These are phyloP conservation scores for Saraca asoca DNA, from an alignment of 331 rosid genomes.

Conservation along the genomic window DNA sequence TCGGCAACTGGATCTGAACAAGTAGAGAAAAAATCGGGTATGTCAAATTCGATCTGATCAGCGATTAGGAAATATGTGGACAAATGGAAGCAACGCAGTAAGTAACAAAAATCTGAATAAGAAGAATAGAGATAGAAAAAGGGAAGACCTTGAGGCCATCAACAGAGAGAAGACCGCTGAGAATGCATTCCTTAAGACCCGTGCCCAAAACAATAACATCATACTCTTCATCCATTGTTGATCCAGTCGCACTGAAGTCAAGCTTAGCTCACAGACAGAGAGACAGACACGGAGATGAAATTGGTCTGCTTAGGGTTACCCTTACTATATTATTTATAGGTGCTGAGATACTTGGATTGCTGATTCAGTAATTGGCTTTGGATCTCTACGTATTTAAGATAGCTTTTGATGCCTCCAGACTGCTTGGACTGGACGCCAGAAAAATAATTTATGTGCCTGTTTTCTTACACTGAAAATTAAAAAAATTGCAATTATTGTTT, in stretches of 20 bases:
- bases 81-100: neutral
- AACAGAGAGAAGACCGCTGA: constrained; percentile 91
- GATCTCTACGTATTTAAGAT: too few species aligned
- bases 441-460: too few species aligned
- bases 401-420: too few species aligned
- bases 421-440: too few species aligned
- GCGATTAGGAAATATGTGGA: too few species aligned
- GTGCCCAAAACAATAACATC: constrained; percentile 82
- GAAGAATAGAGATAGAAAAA: neutral
- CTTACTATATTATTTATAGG: too few species aligned
- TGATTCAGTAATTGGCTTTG: too few species aligned
- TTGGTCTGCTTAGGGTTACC: too few species aligned
- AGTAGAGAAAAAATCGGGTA: neutral
- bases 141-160: constrained; percentile 73
- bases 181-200: constrained; percentile 89
- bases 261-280: neutral
- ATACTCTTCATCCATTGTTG: constrained; percentile 75
- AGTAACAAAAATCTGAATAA: neutral
- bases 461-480: too few species aligned
- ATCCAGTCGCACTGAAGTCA: neutral
- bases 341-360: too few species aligned
- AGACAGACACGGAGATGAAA: neutral
- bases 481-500: too few species aligned
- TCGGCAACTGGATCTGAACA: constrained; percentile 16
- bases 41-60: neutral